Conservation (phyloP, 345 rosid species). For the Moringa oleifera region DNA sequence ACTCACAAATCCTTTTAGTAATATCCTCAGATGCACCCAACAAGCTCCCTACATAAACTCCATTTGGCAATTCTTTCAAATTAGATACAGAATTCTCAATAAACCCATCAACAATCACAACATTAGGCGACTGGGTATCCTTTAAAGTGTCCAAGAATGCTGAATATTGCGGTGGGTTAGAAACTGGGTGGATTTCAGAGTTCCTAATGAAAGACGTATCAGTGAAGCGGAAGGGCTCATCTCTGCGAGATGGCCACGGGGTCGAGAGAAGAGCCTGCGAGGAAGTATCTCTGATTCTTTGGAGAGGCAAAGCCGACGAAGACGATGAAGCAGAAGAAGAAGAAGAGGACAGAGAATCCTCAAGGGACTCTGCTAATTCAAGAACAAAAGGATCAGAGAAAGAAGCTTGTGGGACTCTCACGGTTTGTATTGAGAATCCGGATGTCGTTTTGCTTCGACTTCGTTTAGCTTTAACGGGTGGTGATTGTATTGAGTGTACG, state of each 20-base stretch:
- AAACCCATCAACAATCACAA: slow-evolving; percentile 68
- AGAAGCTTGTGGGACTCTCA: slow-evolving; percentile 34
- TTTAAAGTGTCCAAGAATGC: slow-evolving; percentile 18
- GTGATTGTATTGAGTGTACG: slow-evolving; percentile 19
- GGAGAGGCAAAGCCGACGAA: slow-evolving; percentile 37
- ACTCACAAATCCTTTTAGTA: slow-evolving; percentile 38
- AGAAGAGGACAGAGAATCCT: slow-evolving; percentile 59
- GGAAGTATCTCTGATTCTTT: slow-evolving; percentile 63
- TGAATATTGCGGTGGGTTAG: slow-evolving; percentile 36
- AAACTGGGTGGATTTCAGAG: slow-evolving; percentile 56
- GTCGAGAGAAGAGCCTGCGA: slow-evolving; percentile 66
- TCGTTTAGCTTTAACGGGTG: slow-evolving; percentile 20
- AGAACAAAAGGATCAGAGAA: slow-evolving; percentile 90
- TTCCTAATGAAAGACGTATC: slow-evolving; percentile 67
- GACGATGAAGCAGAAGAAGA: slow-evolving; percentile 16
- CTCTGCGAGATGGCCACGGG: slow-evolving; percentile 84
- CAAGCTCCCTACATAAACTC: slow-evolving; percentile 74
- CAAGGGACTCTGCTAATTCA: slow-evolving; percentile 80
- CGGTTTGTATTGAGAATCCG: slow-evolving; percentile 29
- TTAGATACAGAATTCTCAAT: slow-evolving; percentile 41
- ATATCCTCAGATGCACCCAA: slow-evolving; percentile 34
- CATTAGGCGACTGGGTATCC: slow-evolving; percentile 39
- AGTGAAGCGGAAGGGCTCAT: slow-evolving; percentile 85
- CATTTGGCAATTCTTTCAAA: slow-evolving; percentile 55
- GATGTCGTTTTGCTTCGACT: slow-evolving; percentile 23